Evolutionary conservation across 2,329 filamentous ascomycete genomes (phyloP).

Genomic region (Nectriaceae sp.): DNA sequence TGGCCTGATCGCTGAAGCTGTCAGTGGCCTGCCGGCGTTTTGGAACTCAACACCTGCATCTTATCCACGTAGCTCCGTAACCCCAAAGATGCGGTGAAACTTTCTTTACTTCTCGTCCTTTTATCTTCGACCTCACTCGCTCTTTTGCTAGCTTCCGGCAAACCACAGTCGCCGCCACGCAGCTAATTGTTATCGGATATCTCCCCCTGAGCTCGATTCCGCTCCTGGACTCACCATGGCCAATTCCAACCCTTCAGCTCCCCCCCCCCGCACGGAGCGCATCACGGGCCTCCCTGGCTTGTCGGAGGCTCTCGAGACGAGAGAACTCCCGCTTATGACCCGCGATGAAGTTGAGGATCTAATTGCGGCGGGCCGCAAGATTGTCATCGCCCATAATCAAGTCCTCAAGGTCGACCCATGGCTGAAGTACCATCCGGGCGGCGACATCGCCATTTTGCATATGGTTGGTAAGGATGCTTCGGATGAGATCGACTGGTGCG

Average conservation of each 20-base stretch:
- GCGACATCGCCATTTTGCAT: constrained; percentile 86
- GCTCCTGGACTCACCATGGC: not conserved
- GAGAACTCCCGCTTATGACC: constrained; percentile 39
- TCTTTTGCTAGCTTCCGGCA: not conserved
- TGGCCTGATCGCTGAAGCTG: no score
- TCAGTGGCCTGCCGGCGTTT: not conserved
- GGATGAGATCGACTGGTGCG: constrained; percentile 88
- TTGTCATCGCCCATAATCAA: constrained; percentile 79
- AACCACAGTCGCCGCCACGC: no score
- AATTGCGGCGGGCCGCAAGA: constrained; percentile 77
- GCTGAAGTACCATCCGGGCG: constrained; percentile 88
- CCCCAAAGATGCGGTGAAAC: not conserved
- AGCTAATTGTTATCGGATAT: constrained; percentile 6
- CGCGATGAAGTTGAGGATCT: constrained; percentile 60
- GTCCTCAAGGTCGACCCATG: constrained; percentile 89
- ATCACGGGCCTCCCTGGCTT: constrained; percentile 24
- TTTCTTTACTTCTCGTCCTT: constrained; percentile 2
- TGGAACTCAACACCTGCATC: no score
- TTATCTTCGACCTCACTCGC: constrained; percentile 1
- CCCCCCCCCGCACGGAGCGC: constrained; percentile 9
- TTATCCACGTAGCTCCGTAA: no score
- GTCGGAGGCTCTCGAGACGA: constrained; percentile 15
- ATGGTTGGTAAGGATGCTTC: constrained; percentile 95
- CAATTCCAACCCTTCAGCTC: not conserved
- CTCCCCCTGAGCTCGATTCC: not conserved